Base-by-base conservation (phyloP, 208 protist species). In the Crithidia thermophila region DNA sequence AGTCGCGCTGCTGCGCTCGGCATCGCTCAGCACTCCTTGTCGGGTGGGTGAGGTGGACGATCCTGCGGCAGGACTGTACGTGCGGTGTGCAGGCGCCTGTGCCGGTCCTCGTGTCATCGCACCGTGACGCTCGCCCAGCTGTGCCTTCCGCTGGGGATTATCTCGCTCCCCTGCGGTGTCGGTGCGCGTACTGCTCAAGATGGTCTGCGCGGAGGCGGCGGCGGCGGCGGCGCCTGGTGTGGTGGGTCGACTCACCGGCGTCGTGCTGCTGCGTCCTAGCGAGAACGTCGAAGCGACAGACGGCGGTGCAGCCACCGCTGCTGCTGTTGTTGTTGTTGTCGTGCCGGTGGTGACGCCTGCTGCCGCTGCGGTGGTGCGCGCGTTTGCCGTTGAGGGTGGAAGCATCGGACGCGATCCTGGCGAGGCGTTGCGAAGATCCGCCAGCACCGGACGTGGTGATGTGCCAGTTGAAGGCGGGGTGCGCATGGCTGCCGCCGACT, bases 381-480 rank as follows among this genome's bases (percentile, higher is more conserved):
- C 31, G 31, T 7, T 10, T 20, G 58, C 45, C 1, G 42, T 16
- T 30, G 58, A 64, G 30, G 58, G 58, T 33, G 58, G 58, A 30
- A 64, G 58, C 58, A 64, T 53, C 33, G 43, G 20, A 0, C 43
- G 58, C 31, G 49, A 53, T 30, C 21, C 43, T 9, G 58, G 58
- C 16, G 58, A 53, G 20, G n/a, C 33, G 0, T 20, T 21, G 30
- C 18, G 4, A 4, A 53, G 16, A 5, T 64, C 58, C 7, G 27
- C 16, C 0, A 14, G 8, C 20, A 23, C 42, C 31, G 9, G 13
- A 6, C 30, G 43, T 1, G 58, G 43, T 4, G 58, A 64, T 16
- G 18, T 64, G 27, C 45, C 58, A 0, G 43, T 20, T 4, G 58
- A 64, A 1, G 31, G 42, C 4, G 43, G 33, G n/a, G n/a, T n/a